Conservation (phyloP, 495 filamentous ascomycete species). For the Penicillium tannophilum region DNA sequence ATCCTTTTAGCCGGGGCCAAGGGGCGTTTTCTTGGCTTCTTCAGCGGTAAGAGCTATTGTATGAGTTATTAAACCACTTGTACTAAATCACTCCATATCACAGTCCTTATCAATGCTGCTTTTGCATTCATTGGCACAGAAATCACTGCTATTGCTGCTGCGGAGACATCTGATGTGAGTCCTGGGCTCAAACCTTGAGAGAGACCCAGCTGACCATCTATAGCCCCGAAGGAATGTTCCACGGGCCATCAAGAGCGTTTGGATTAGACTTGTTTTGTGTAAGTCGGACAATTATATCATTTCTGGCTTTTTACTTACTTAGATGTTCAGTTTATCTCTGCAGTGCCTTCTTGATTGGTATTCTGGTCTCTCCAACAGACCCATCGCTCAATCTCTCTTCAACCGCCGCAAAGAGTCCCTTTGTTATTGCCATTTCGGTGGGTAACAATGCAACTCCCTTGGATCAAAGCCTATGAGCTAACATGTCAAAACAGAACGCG, state of each 20-base stretch:
- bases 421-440: slow-evolving; percentile 27
- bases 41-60: no score
- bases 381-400: slow-evolving; percentile 52
- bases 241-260: slow-evolving; percentile 24
- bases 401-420: slow-evolving; percentile 51
- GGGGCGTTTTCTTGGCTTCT: slow-evolving; percentile 21
- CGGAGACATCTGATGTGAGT: slow-evolving; percentile 15
- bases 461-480: background rate
- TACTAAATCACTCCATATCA: no score
- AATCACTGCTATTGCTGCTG: slow-evolving; percentile 21
- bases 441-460: background rate
- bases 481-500: slow-evolving; percentile 19
- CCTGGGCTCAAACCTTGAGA: no score
- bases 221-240: slow-evolving; percentile 27
- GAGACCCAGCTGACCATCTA: background rate
- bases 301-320: background rate
- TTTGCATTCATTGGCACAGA: slow-evolving; percentile 22
- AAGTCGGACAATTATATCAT: background rate
- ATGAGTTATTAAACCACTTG: no score
- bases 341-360: slow-evolving; percentile 47
- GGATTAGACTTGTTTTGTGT: slow-evolving; percentile 28
- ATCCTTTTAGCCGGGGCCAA: slow-evolving; percentile 21
- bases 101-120: slow-evolving; percentile 22
- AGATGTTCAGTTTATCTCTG: slow-evolving; percentile 54
- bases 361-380: slow-evolving; percentile 52